Base-by-base conservation (phyloP, 1,284 basidiomycete species). In the Paramarasmius palmivorus region DNA sequence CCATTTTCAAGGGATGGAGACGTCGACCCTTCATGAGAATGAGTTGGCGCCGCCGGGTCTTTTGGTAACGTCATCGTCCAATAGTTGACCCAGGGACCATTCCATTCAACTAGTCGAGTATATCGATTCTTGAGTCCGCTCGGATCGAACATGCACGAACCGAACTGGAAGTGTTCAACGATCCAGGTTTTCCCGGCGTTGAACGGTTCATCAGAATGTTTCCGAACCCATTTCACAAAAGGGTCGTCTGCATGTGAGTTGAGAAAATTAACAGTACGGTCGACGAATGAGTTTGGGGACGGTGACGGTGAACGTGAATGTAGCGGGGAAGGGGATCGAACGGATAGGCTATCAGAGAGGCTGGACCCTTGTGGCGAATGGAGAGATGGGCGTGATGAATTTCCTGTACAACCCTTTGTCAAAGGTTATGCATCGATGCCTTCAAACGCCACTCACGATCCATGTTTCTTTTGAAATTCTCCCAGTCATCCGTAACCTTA, bases 81-180 rank as follows among this genome's bases (percentile, higher is more conserved):
- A 58, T 79, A 82, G 59, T 82, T 82, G 5, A 79, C 65, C 81
- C 81, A 84, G 20, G 72, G 50, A 1, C 74, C 73, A 32, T 71
- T 59, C 72, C 81, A 83, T 0, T 57, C 62, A 4, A 78, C 74
- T 9, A 84, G 65, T 14, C 59, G 63, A 19, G 63, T 59, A 60
- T 83, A 84, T 15, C 81, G 74, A 4, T 70, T 64, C 45, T 70
- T 73, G 37, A 84, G 64, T 0, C 73, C 78, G 8, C 60, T 59
- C 0, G 79, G 77, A 57, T 83, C 81, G 59, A 83, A 81, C 77
- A 83, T 79, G 61, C 74, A 78, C 6, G 70, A 66, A 3, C 81
- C 79, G 56, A 82, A 83, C 61, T 84, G 79, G 56, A 80, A 78
- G 44, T 73, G 72, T 58, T 83, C 79, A 19, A 77, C 59, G 26